phyloP scores from a whole-genome alignment of 148 eudicot genomes.

The Heliosperma pusillum region DNA sequence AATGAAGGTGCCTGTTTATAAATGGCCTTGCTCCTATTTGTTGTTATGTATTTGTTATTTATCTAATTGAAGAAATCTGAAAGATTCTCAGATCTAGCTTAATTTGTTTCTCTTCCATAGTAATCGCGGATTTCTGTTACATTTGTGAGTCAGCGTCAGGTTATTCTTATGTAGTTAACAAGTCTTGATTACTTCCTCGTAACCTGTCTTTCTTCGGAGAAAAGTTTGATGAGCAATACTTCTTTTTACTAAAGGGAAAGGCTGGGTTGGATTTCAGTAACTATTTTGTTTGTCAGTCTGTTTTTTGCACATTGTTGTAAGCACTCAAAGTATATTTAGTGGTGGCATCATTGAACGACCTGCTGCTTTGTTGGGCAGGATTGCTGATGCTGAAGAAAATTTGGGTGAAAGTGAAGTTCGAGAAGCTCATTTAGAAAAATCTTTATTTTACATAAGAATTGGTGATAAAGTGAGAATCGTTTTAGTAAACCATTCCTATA shows the following conservation, averaged over 20 bases:
- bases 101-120: not conserved
- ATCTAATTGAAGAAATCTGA: not conserved
- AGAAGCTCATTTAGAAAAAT: slow-evolving; percentile 96
- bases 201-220: not conserved
- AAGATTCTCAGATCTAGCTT: not conserved
- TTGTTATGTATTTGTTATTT: not conserved
- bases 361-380: slow-evolving; percentile 42
- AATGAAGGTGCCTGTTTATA: not conserved
- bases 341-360: not conserved
- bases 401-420: slow-evolving; percentile 98
- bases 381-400: slow-evolving; percentile 96
- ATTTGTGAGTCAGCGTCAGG: too few species aligned
- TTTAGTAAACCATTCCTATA: not conserved
- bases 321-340: not conserved
- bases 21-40: not conserved
- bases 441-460: slow-evolving; percentile 67
- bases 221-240: not conserved
- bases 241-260: not conserved
- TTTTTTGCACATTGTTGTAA: not conserved
- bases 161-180: not conserved
- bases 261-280: not conserved
- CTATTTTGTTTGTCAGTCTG: not conserved
- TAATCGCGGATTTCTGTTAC: not conserved
- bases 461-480: slow-evolving; percentile 63
- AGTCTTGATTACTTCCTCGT: not conserved